These are phyloP conservation scores for Xylariales sp. DNA, from an alignment of 2,329 filamentous ascomycete genomes.

Conservation along the genomic window DNA sequence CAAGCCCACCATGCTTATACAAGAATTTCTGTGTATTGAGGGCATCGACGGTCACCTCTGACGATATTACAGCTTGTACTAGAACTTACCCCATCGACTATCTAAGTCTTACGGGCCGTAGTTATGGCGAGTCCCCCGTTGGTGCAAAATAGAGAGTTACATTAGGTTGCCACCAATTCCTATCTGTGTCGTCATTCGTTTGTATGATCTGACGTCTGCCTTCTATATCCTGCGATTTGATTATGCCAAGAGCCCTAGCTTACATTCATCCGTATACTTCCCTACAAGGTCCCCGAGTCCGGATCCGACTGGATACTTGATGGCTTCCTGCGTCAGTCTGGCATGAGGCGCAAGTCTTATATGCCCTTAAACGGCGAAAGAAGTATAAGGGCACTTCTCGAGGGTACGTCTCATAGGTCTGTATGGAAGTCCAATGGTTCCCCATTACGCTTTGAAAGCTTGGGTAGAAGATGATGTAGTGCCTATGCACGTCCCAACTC, in stretches of 20 bases:
- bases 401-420: neutral
- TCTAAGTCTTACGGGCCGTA: neutral
- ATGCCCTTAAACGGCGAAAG: neutral
- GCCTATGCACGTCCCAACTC: neutral
- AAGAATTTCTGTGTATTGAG: neutral
- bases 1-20: neutral
- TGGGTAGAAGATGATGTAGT: conserved; percentile 5
- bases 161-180: neutral
- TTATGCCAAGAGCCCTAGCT: neutral
- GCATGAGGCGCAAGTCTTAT: neutral
- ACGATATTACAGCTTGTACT: no score
- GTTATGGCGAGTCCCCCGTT: no score
- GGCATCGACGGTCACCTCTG: neutral
- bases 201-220: neutral
- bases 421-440: neutral
- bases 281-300: neutral
- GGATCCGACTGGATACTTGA: no score
- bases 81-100: neutral
- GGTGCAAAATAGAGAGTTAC: neutral
- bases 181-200: conserved; percentile 18
- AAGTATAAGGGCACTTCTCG: no score
- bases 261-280: neutral
- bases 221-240: neutral
- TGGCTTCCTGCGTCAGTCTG: neutral
- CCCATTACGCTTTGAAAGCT: neutral